Evolutionary conservation across 1,284 basidiomycete species (phyloP).

Genomic region (Naganishia sp.): DNA sequence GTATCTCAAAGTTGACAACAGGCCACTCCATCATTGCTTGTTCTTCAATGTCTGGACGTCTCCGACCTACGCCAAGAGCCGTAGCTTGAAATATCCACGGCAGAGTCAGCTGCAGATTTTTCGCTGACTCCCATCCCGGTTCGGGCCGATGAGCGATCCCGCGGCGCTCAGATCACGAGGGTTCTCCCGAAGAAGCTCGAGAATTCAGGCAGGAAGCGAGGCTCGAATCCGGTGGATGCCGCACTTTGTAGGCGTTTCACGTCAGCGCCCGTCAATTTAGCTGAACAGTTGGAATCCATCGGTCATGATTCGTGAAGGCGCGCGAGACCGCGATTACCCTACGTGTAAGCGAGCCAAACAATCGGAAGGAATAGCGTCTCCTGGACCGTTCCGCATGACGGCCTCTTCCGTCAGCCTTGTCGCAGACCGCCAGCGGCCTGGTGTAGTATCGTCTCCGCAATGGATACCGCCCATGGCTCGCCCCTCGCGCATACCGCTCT

Average conservation of each 20-base stretch:
- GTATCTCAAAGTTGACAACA: too few relatives aligned
- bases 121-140: background rate
- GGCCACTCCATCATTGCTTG: too few relatives aligned
- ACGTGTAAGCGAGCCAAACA: background rate
- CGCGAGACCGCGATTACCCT: background rate
- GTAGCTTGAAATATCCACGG: too few relatives aligned
- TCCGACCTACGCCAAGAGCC: too few relatives aligned
- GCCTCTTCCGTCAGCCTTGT: background rate
- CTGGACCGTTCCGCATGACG: background rate
- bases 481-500: too few relatives aligned
- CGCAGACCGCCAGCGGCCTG: background rate
- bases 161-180: background rate
- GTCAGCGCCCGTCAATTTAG: too few relatives aligned
- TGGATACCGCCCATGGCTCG: too few relatives aligned
- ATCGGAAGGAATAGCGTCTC: background rate
- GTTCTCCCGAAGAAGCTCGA: background rate
- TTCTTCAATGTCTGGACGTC: too few relatives aligned
- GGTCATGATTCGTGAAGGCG: background rate
- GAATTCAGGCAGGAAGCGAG: background rate
- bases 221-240: too few relatives aligned
- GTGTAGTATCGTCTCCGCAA: too few relatives aligned
- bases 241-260: too few relatives aligned
- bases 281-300: background rate
- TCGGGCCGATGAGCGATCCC: constrained; percentile 1
- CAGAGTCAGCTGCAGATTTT: too few relatives aligned